These are phyloP conservation scores for Microdochium paspali DNA, from an alignment of 2,329 filamentous ascomycete species.

Conservation along the genomic window DNA sequence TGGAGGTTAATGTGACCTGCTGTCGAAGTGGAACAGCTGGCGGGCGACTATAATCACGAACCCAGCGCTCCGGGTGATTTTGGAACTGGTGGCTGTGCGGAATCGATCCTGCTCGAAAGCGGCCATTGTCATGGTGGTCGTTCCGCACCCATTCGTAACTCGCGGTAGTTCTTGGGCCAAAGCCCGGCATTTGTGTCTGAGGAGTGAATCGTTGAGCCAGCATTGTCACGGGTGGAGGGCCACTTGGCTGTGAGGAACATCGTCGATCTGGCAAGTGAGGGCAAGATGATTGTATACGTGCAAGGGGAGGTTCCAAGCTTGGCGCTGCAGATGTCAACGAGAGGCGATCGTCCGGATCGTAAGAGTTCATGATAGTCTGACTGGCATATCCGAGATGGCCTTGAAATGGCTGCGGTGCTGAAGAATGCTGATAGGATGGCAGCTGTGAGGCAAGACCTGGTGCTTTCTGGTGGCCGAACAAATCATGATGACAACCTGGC, in stretches of 20 bases:
- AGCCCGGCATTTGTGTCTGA: not conserved
- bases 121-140: not conserved
- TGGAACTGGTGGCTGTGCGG: not conserved
- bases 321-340: not conserved
- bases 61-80: not conserved
- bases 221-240: not conserved
- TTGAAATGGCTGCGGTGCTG: not conserved
- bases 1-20: not conserved
- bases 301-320: not conserved
- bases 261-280: not conserved
- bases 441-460: not conserved
- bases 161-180: not conserved
- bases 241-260: not conserved
- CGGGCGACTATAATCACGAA: not conserved
- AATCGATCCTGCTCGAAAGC: not conserved
- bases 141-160: not conserved
- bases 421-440: not conserved
- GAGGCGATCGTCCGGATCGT: no score
- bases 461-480: not conserved
- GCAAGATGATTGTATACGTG: not conserved
- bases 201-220: not conserved
- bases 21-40: not conserved
- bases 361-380: not conserved
- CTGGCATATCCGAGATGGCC: not conserved
- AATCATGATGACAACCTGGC: not conserved